These are phyloP conservation scores for Eustoma russellianum DNA, from an alignment of 257 asterid species.

Conservation along the genomic window DNA sequence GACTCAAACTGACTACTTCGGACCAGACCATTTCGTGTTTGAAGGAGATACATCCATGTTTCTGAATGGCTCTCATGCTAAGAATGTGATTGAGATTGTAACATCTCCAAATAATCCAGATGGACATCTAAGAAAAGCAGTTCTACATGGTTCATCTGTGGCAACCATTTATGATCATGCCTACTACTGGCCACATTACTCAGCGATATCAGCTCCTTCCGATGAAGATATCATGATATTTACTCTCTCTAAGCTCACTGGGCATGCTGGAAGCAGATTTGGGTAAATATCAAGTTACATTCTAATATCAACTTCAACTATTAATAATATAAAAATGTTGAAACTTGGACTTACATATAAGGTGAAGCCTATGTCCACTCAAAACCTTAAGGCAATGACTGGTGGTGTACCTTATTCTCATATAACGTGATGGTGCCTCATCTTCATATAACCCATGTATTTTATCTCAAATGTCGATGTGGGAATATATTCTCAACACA, in stretches of 20 bases:
- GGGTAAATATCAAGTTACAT: slow-evolving; percentile 31
- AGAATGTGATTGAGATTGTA: slow-evolving; percentile 49
- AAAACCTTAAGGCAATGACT: too few species aligned
- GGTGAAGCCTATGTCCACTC: too few species aligned
- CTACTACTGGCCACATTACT: slow-evolving; percentile 74
- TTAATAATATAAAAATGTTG: too few species aligned
- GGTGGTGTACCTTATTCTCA: too few species aligned
- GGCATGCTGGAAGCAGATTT: slow-evolving; percentile 79
- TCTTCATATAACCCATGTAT: too few species aligned
- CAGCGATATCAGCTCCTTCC: slow-evolving; percentile 56
- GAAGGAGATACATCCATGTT: slow-evolving; percentile 32
- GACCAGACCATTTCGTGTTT: slow-evolving; percentile 30
- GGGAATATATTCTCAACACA: too few species aligned
- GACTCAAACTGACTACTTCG: slow-evolving; percentile 41
- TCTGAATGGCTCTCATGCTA: slow-evolving; percentile 22
- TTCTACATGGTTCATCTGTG: slow-evolving; percentile 24
- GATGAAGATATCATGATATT: slow-evolving; percentile 66
- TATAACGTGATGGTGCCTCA: too few species aligned
- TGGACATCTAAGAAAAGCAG: slow-evolving; percentile 35
- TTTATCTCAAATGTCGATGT: too few species aligned
- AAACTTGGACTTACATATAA: too few species aligned
- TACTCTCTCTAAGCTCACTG: slow-evolving; percentile 65
- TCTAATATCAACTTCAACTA: too few species aligned
- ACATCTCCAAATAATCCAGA: slow-evolving; percentile 79
- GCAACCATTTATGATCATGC: slow-evolving; percentile 50